Evolutionary conservation across 352 stramenopile genomes (phyloP), one percentile per base, ranked within the genome.

Genomic region (Globisporangium viniferum): DNA sequence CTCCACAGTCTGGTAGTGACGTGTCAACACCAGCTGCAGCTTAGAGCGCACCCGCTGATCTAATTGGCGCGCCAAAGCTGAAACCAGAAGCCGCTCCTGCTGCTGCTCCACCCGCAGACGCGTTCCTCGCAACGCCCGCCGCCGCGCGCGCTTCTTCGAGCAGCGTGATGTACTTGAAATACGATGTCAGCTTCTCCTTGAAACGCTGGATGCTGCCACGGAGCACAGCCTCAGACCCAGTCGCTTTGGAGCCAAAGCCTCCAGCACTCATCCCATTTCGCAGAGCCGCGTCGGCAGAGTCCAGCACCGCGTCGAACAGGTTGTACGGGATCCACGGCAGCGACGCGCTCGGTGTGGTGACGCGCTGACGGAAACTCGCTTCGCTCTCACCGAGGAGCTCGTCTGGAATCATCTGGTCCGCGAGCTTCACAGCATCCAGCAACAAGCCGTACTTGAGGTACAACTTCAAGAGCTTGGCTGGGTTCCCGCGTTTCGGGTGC

Each of bases 291-390:
- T 78, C 61, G 14, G 69, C 75, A 15, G 81, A 74, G 60, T 91
- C 80, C 22, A 93, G 66, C 56, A 92, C 65, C 10, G 64, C 71
- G 57, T 93, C 86, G 22, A 93, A 75, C 2, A 92, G 68, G 48
- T 81, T 90, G 73, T 89, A 92, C 2, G 85, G 84, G 33, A 93
- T 78, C 80, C 80, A 93, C 12, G 83, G 79, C 9, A 89, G 64
- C n/a, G 72, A 67, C 0, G 66, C 67, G 27, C 49, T 59, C 15
- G 71, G 24, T 5, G 64, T 61, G 33, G 64, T 78, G 24, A 74
- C 77, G 18, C 77, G 73, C 58, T 83, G 73, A 29, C 77, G 73
- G 67, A 88, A 84, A 2, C 56, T 68, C 1, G 33, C 51, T 49
- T 78, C 80, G 53, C 78, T 74, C 22, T 81, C 72, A 8, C 77